Conservation (phyloP, 192 early-diverging fungal species). For the Linnemannia hyalina region DNA sequence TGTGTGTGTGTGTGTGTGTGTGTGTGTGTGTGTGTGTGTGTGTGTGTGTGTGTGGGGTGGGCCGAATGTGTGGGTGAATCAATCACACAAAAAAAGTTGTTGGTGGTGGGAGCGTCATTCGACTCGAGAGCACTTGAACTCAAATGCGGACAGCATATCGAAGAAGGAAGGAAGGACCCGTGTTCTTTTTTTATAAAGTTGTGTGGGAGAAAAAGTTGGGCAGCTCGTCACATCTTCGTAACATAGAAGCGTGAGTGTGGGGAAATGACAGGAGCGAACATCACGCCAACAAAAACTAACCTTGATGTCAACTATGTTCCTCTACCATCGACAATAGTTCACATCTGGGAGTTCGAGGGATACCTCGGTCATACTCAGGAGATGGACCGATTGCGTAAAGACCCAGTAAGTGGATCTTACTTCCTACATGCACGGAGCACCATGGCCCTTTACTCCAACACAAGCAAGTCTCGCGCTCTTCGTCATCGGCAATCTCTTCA, state of each 20-base stretch:
- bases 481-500: no score
- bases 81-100: neutral
- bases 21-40: no score
- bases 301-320: neutral
- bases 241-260: neutral
- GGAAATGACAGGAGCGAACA: neutral
- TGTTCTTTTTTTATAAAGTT: neutral
- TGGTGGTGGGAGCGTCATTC: neutral
- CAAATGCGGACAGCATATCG: conserved; percentile 2
- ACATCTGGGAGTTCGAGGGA: conserved; percentile 96
- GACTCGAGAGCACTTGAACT: conserved; percentile 27
- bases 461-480: no score
- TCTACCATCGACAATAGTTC: conserved; percentile 65
- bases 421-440: neutral
- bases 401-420: conserved; percentile 61
- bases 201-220: neutral
- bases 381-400: conserved; percentile 68
- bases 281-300: neutral
- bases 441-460: neutral
- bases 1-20: neutral
- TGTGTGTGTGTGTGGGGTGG: neutral
- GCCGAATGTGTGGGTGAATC: neutral
- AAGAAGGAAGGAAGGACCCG: neutral
- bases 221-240: neutral
- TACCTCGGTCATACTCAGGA: conserved; percentile 85